phyloP scores from a whole-genome alignment of 345 rosid species.

The Eutrema heterophyllum region DNA sequence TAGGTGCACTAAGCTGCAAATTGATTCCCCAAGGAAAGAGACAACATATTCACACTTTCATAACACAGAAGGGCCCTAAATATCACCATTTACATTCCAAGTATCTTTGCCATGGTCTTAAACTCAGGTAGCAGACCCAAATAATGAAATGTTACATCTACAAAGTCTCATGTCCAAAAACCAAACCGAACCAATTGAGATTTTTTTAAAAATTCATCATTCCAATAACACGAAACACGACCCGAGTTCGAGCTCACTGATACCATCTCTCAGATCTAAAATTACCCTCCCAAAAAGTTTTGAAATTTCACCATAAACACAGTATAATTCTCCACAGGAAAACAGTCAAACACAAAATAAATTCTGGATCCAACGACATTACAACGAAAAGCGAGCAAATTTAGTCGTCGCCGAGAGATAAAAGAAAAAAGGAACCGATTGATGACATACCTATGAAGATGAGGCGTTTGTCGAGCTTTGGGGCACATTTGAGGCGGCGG shows the following conservation, averaged over 20 bases:
- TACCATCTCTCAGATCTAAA: constrained; percentile 18
- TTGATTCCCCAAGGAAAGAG: background rate
- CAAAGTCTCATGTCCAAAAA: background rate
- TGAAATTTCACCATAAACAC: background rate
- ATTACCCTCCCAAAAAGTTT: background rate
- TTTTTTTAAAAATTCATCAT: background rate
- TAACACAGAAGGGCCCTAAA: background rate
- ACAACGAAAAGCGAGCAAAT: background rate
- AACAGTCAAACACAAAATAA: background rate
- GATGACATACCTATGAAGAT: constrained; percentile 60
- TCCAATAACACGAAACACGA: background rate
- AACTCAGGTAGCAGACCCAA: background rate
- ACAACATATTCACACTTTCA: background rate
- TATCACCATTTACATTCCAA: background rate
- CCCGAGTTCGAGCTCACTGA: constrained; percentile 11
- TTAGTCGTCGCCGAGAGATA: background rate
- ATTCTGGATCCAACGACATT: constrained; percentile 3
- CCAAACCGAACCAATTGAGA: background rate
- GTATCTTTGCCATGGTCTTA: background rate
- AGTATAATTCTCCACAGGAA: background rate
- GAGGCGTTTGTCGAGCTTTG: constrained; percentile 88
- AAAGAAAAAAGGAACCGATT: background rate
- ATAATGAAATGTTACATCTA: background rate
- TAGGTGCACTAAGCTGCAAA: background rate
- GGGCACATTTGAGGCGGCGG: constrained; percentile 75